phyloP scores from a whole-genome alignment of 139 green algal species.

The Chlorella sp. region DNA sequence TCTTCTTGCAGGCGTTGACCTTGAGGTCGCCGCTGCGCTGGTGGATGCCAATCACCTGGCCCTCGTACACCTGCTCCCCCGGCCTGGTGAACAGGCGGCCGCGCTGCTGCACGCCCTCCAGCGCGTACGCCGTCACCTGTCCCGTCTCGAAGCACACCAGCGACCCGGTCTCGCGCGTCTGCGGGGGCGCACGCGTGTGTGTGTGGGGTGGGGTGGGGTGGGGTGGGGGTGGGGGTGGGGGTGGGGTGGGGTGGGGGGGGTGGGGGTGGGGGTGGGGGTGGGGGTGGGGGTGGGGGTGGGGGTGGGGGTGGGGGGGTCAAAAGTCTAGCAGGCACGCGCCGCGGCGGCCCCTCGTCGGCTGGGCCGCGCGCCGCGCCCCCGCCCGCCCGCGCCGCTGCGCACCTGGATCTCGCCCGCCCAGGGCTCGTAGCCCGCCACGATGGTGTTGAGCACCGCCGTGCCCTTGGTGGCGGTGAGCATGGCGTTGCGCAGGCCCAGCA shows the following conservation, averaged over 20 bases:
- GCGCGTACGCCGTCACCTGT: slow-evolving; percentile 79
- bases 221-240: too few relatives aligned
- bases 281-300: too few relatives aligned
- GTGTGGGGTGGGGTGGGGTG: too few relatives aligned
- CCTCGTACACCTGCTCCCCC: slow-evolving; percentile 91
- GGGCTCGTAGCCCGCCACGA: slow-evolving; percentile 75
- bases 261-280: too few relatives aligned
- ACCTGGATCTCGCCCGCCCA: slow-evolving; percentile 84
- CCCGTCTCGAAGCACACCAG: slow-evolving; percentile 91
- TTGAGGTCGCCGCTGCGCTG: slow-evolving; percentile 92
- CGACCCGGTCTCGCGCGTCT: slow-evolving; percentile 88
- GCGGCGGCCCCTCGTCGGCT: too few relatives aligned
- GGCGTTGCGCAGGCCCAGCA: slow-evolving; percentile 93
- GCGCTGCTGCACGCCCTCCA: slow-evolving; percentile 89
- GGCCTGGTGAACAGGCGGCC: slow-evolving; percentile 89
- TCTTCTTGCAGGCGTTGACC: slow-evolving; percentile 98
- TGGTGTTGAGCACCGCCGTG: slow-evolving; percentile 95
- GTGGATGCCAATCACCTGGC: slow-evolving; percentile 95
- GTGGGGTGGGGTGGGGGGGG: too few relatives aligned
- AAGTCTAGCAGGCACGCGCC: too few relatives aligned
- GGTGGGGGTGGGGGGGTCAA: too few relatives aligned
- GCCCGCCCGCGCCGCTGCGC: too few relatives aligned
- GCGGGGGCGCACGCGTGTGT: too few relatives aligned
- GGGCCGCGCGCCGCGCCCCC: too few relatives aligned
- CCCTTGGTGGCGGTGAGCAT: slow-evolving; percentile 96